Base-by-base conservation (phyloP, 2,329 filamentous ascomycete genomes). In the Huntiella moniliformis region DNA sequence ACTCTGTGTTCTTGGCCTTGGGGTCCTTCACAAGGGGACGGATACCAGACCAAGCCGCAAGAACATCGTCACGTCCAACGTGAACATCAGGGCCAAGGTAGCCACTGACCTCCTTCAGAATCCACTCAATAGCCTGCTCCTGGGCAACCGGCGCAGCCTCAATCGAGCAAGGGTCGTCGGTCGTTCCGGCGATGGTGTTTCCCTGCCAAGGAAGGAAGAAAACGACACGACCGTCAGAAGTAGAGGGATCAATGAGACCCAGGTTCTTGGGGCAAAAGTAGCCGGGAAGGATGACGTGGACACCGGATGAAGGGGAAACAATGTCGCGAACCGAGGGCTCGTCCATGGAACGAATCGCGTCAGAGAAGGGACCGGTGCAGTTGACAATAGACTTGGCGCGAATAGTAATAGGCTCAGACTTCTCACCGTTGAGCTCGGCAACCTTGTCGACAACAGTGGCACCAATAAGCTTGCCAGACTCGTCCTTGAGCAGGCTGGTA, bases 181-280 rank as follows among this genome's bases (percentile, higher is more conserved):
- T 92, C 4, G 85, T 92, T 51, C 85, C 85, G 39, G 84, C 85
- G 56, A 92, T 91, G 11, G 84, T 92, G 63, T 91, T 91, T 42
- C 84, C 84, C 64, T 92, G 84, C 85, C 85, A 92, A 16, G 85
- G 85, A 36, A 92, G 69, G 70, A 93, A 92, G 73, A 92, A 92
- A 57, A 92, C 88, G 42, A 92, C 85, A 58, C 85, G 75, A 15
- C 85, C 85, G 57, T 92, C 85, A 1, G 84, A 92, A 2, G 85
- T 91, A 36, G 77, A 76, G 4, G 85, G 84, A 56, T 93, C 85
- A 54, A 92, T 82, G 36, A 92, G 68, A 51, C 85, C 85, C 83
- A 92, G 91, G 57, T 86, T 79, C 15, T 77, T 71, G 38, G 84
- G 84, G 55, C 79, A 82, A 67, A 81, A 91, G 65, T 91, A 92